phyloP scores from a whole-genome alignment of 2,329 filamentous ascomycete genomes.

The Plenodomus lindquistii region DNA sequence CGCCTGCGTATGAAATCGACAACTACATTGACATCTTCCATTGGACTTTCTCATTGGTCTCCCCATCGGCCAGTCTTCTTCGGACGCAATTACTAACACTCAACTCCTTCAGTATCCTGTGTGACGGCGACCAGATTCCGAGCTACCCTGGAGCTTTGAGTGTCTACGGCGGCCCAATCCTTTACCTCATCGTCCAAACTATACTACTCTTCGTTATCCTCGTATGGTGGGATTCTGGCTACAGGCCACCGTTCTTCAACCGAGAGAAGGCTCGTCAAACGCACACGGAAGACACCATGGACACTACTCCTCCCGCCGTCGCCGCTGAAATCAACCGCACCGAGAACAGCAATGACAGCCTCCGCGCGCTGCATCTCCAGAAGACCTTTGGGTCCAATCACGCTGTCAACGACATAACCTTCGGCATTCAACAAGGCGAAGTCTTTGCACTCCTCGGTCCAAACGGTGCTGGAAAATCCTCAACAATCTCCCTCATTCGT shows the following conservation, averaged over 20 bases:
- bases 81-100: conserved; percentile 75
- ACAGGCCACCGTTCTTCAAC: conserved; percentile 58
- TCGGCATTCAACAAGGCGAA: conserved; percentile 77
- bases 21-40: conserved; percentile 68
- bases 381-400: conserved; percentile 74
- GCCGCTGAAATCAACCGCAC: conserved; percentile 67
- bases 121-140: conserved; percentile 64
- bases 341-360: conserved; percentile 65
- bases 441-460: conserved; percentile 89
- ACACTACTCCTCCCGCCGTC: conserved; percentile 60
- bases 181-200: conserved; percentile 78
- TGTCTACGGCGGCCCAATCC: conserved; percentile 80
- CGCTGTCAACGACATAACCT: conserved; percentile 87
- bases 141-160: conserved; percentile 71
- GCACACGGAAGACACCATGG: conserved; percentile 50
- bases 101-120: conserved; percentile 83
- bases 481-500: conserved; percentile 84
- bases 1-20: conserved; percentile 71
- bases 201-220: conserved; percentile 72
- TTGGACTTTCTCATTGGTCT: conserved; percentile 73
- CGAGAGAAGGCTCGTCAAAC: conserved; percentile 38
- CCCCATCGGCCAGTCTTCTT: conserved; percentile 76
- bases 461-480: conserved; percentile 90
- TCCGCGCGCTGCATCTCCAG: conserved; percentile 78
- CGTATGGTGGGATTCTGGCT: conserved; percentile 79